A percentile compares a stretch with the other conserved stretches of the same genome.
Conservation (phyloP, 2,329 filamentous ascomycete genomes). For the Onygenales sp. region DNA sequence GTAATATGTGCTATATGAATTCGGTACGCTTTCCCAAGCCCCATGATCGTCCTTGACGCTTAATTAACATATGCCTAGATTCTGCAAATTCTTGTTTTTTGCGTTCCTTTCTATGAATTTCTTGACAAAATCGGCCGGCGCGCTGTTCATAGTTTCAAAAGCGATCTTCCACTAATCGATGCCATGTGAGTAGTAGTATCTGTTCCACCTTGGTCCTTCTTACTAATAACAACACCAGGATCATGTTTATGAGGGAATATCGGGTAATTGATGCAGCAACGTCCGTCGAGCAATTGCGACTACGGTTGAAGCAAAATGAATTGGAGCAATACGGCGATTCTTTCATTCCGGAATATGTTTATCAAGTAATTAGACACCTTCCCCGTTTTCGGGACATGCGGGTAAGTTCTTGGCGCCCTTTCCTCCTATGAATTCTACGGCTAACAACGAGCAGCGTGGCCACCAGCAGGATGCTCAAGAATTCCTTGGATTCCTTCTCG, state of each 20-base stretch:
- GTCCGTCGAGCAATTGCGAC: conserved; percentile 62
- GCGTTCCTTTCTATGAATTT: conserved; percentile 89
- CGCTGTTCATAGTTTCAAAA: conserved; percentile 85
- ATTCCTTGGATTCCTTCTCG: conserved; percentile 85
- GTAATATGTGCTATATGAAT: conserved; percentile 99
- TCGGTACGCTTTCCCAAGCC: conserved; percentile 57
- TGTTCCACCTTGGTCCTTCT: neutral
- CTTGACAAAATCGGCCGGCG: conserved; percentile 76
- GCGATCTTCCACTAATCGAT: conserved; percentile 85
- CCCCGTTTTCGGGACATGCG: conserved; percentile 88
- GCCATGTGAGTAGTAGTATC: conserved; percentile 60
- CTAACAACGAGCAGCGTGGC: conserved; percentile 53
- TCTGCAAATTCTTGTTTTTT: conserved; percentile 90
- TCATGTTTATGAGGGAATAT: conserved; percentile 93
- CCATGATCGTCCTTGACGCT: neutral
- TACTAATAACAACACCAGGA: conserved; percentile 44
- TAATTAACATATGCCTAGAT: conserved; percentile 51
- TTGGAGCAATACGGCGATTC: conserved; percentile 84
- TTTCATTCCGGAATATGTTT: conserved; percentile 90
- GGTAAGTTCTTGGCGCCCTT: conserved; percentile 41
- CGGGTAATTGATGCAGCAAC: conserved; percentile 71
- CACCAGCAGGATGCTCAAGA: conserved; percentile 98
- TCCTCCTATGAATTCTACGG: neutral
- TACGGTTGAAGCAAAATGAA: conserved; percentile 69
- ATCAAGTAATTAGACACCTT: conserved; percentile 78